Percentiles rank a stretch among this genome's conserved stretches.
These are phyloP conservation scores for Pholiota molesta DNA, from an alignment of 768 basidiomycete species.

Conservation along the genomic window DNA sequence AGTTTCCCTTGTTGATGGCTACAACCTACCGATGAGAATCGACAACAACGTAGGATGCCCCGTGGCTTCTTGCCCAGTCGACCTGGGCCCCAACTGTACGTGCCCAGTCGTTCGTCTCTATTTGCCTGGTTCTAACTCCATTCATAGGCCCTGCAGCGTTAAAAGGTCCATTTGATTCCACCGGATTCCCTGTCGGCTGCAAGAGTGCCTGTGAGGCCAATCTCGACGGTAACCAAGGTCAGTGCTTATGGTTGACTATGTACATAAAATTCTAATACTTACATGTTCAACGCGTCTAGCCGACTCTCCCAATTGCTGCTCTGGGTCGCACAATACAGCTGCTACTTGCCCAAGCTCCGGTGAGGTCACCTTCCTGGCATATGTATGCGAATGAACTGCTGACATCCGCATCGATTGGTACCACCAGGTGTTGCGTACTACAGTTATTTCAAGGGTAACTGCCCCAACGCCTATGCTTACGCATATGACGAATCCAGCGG, in stretches of 20 bases:
- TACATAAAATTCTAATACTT: neutral
- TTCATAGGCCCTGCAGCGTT: conserved; percentile 49
- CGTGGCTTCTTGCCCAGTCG: conserved; percentile 60
- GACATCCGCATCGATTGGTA: conserved; percentile 14
- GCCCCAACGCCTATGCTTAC: conserved; percentile 53
- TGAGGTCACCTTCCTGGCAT: conserved; percentile 8
- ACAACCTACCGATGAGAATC: conserved; percentile 63
- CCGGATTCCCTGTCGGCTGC: conserved; percentile 63
- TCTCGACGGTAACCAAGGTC: conserved; percentile 44
- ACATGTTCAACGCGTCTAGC: conserved; percentile 27
- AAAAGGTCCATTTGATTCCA: conserved; percentile 53
- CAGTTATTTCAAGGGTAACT: conserved; percentile 44
- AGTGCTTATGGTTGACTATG: conserved; percentile 7
- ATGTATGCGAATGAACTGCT: neutral
- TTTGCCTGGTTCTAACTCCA: conserved; percentile 4
- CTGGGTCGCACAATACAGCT: conserved; percentile 51
- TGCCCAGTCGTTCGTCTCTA: neutral
- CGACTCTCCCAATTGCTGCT: conserved; percentile 67
- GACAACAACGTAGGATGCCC: conserved; percentile 57
- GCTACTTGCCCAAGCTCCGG: conserved; percentile 57
- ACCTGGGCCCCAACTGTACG: conserved; percentile 51
- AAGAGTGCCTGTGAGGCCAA: conserved; percentile 58
- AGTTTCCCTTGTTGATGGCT: conserved; percentile 72
- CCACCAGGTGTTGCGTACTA: conserved; percentile 44
- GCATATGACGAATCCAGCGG: conserved; percentile 53